These are phyloP conservation scores for Didymella keratinophila DNA, from an alignment of 2,329 filamentous ascomycete genomes.

Conservation along the genomic window DNA sequence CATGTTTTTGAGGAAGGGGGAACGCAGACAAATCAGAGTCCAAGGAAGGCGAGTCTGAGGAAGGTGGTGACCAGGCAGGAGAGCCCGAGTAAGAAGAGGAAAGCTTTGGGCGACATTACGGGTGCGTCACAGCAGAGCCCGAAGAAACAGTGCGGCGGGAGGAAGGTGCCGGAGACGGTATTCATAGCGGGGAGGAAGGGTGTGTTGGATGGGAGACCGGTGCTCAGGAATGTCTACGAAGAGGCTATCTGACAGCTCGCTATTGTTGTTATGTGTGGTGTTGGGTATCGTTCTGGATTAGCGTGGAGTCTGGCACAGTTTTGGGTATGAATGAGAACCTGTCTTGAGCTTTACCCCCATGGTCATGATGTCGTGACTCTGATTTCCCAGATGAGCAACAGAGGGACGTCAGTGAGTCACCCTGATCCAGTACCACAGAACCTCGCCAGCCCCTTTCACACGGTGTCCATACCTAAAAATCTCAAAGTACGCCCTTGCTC, in stretches of 20 bases:
- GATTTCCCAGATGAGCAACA: too few species aligned
- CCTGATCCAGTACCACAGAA: too few species aligned
- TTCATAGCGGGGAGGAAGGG: conserved; percentile 63
- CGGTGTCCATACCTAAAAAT: too few species aligned
- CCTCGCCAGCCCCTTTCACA: too few species aligned
- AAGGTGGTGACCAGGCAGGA: conserved; percentile 8
- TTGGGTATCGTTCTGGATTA: conserved; percentile 5
- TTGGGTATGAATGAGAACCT: too few species aligned
- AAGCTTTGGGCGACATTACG: conserved; percentile 37
- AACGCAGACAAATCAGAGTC: conserved; percentile 48
- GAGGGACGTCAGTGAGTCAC: too few species aligned
- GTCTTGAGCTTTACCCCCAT: too few species aligned
- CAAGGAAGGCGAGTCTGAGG: conserved; percentile 2
- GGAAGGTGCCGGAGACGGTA: conserved; percentile 65
- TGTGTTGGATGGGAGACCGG: conserved; percentile 70
- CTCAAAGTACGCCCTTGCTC: too few species aligned
- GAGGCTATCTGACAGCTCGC: conserved; percentile 44
- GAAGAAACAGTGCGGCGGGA: conserved; percentile 41
- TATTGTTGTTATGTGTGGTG: neutral
- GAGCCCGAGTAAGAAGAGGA: conserved; percentile 48
- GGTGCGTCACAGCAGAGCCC: conserved; percentile 10
- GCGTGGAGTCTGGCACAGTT: conserved; percentile 12
- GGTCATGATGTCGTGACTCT: too few species aligned
- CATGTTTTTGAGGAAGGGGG: conserved; percentile 71
- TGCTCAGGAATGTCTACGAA: conserved; percentile 81